Evolutionary conservation across 1,284 basidiomycete genomes (phyloP), one percentile per base, ranked within the genome.

Genomic region (Cryptococcus neoformans): DNA sequence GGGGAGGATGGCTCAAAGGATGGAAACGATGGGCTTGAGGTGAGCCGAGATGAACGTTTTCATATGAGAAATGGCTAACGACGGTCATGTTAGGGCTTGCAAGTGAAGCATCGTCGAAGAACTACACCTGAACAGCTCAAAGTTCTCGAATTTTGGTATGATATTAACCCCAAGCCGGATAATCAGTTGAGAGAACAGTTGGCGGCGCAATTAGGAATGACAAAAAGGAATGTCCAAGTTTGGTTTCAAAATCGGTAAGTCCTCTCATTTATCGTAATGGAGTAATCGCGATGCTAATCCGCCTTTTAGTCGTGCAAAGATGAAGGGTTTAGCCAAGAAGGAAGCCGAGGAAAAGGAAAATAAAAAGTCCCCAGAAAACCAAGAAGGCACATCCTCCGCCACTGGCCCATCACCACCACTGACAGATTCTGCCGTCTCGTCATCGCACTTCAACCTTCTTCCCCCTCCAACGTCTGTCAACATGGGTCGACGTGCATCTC

Each of bases 191-290:
- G 93, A 63, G 89, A 89, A 71, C 81, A 84, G 62, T 83, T 97
- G 50, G 88, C 92, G 0, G 79, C 81, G 7, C 82, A 91, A 77
- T 84, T 96, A 49, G 87, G 87, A 62, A 97, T 97, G 92, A 90
- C 89, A 17, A 85, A 91, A 28, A 82, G 93, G 59, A 91, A 91
- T 45, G 90, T 97, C 2, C 93, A 97, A 83, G 92, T 94, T 44
- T 92, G 90, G 90, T 93, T 93, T 76, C 90, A 92, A 78, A 93
- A 93, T 74, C 83, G 90, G 87, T 88, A 66, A 64, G 79, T 77
- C 21, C 14, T 47, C 11, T 35, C 21, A 17, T 17, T 46, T 5
- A n/a, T 9, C 6, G 35, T 36, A 4, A 9, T 21, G 12, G 42
- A 3, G 2, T 28, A 4, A 28, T 28, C 28, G 4, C 28, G 10